These are phyloP conservation scores for Leccinum huronense DNA, from an alignment of 1,284 basidiomycete species.

Conservation along the genomic window DNA sequence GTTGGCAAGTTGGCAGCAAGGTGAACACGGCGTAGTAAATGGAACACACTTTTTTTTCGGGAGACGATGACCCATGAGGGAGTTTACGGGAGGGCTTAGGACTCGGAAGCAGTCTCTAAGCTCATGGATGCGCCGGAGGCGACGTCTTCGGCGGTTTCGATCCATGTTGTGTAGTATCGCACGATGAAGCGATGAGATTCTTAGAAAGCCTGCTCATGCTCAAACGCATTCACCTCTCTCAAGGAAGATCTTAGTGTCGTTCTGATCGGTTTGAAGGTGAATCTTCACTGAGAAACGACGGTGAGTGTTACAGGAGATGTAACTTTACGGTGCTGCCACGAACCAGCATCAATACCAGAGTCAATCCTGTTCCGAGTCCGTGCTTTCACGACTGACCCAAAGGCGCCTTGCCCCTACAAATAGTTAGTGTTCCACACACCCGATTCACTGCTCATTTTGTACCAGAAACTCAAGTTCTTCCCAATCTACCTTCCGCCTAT, in stretches of 20 bases:
- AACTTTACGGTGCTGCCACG: constrained; percentile 16
- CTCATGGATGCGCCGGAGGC: constrained; percentile 50
- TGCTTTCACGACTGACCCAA: constrained; percentile 93
- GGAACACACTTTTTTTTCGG: constrained; percentile 10
- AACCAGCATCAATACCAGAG: constrained; percentile 68
- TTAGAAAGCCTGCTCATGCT: constrained; percentile 62
- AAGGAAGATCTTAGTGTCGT: constrained; percentile 79
- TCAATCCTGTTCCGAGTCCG: constrained; percentile 71
- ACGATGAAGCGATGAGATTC: constrained; percentile 80
- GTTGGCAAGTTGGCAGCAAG: not conserved
- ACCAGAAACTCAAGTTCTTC: constrained; percentile 77
- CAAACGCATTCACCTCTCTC: constrained; percentile 85
- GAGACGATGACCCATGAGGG: constrained; percentile 13
- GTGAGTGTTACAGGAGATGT: not conserved
- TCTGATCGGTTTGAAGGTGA: constrained; percentile 73
- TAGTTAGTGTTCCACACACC: not conserved
- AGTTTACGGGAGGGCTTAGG: constrained; percentile 9
- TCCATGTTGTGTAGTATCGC: constrained; percentile 85
- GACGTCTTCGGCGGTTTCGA: constrained; percentile 60
- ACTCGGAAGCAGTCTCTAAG: constrained; percentile 36
- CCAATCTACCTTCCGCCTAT: constrained; percentile 84
- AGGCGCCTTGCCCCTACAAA: constrained; percentile 82
- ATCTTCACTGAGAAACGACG: constrained; percentile 70
- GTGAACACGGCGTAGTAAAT: not conserved
- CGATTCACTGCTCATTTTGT: constrained; percentile 18